phyloP scores from a whole-genome alignment of 768 basidiomycete species.

The Imleria badia region DNA sequence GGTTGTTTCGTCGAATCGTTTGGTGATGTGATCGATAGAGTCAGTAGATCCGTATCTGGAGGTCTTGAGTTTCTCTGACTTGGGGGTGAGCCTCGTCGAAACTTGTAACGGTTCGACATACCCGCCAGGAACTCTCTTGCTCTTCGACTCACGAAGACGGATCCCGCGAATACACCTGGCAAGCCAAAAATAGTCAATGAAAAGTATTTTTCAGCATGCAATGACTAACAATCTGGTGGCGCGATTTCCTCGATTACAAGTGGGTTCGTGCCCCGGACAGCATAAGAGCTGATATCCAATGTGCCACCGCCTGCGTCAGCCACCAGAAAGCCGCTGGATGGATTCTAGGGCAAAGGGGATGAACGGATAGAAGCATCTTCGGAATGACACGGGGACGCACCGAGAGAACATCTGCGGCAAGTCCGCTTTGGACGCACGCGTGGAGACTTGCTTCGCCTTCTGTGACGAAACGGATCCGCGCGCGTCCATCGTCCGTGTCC shows the following conservation, averaged over 20 bases:
- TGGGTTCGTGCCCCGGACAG: slow-evolving; percentile 64
- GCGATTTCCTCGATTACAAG: slow-evolving; percentile 82
- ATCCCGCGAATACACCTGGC: slow-evolving; percentile 78
- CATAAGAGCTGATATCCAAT: slow-evolving; percentile 79
- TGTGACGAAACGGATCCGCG: slow-evolving; percentile 76
- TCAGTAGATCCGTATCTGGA: slow-evolving; percentile 74
- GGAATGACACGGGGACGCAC: slow-evolving; percentile 37
- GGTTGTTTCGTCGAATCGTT: slow-evolving; percentile 79
- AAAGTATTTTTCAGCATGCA: background rate
- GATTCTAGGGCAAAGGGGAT: slow-evolving; percentile 45
- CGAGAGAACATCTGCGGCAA: slow-evolving; percentile 75
- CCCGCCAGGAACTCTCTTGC: slow-evolving; percentile 74
- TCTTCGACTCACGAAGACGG: slow-evolving; percentile 77
- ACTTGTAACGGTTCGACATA: slow-evolving; percentile 22
- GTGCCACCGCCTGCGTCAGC: slow-evolving; percentile 83
- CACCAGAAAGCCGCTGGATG: slow-evolving; percentile 75
- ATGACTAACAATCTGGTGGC: slow-evolving; percentile 69
- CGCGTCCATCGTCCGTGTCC: slow-evolving; percentile 69
- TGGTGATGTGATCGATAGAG: slow-evolving; percentile 75
- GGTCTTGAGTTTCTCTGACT: slow-evolving; percentile 66
- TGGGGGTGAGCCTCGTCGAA: slow-evolving; percentile 4
- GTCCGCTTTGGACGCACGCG: slow-evolving; percentile 73
- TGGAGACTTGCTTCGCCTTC: slow-evolving; percentile 85
- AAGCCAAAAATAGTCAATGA: slow-evolving; percentile 6
- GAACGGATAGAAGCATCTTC: background rate